phyloP scores from a whole-genome alignment of 2,329 filamentous ascomycete species.

The Simplicillium sp. region DNA sequence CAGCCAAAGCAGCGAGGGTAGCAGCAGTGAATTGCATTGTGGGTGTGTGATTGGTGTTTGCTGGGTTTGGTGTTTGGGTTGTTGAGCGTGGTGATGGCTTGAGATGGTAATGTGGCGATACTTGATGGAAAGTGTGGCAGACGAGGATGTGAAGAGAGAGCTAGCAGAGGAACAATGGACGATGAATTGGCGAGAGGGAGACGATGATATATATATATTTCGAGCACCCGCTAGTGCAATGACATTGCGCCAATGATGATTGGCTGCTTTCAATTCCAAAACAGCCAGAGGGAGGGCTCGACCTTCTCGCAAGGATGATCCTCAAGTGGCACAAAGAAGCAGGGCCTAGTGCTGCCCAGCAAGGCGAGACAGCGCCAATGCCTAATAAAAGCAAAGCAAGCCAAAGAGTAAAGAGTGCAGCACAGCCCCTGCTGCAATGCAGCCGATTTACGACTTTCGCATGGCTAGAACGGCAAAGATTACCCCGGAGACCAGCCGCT shows the following conservation, averaged over 20 bases:
- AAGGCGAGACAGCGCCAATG: too few relatives aligned
- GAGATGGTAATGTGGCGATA: neutral
- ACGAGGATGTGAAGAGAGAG: neutral
- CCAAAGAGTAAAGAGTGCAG: neutral
- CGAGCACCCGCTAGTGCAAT: too few relatives aligned
- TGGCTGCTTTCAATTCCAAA: too few relatives aligned
- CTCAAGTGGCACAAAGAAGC: too few relatives aligned
- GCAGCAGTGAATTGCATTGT: slow-evolving; percentile 5
- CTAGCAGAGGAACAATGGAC: neutral
- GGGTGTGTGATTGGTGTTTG: too few relatives aligned
- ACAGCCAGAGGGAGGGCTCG: too few relatives aligned
- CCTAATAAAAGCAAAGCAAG: too few relatives aligned
- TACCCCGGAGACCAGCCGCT: neutral
- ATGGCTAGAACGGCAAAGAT: neutral
- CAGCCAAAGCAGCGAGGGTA: slow-evolving; percentile 4
- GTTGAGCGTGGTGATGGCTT: neutral
- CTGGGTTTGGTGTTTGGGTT: neutral
- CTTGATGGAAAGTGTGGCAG: neutral
- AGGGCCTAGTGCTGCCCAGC: too few relatives aligned
- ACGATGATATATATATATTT: too few relatives aligned
- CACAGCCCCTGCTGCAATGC: neutral
- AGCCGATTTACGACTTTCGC: neutral
- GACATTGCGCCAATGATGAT: too few relatives aligned
- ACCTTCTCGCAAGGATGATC: too few relatives aligned
- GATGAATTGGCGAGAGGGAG: neutral